Base-by-base conservation (phyloP, 345 rosid genomes). In the Citrus trifoliata region DNA sequence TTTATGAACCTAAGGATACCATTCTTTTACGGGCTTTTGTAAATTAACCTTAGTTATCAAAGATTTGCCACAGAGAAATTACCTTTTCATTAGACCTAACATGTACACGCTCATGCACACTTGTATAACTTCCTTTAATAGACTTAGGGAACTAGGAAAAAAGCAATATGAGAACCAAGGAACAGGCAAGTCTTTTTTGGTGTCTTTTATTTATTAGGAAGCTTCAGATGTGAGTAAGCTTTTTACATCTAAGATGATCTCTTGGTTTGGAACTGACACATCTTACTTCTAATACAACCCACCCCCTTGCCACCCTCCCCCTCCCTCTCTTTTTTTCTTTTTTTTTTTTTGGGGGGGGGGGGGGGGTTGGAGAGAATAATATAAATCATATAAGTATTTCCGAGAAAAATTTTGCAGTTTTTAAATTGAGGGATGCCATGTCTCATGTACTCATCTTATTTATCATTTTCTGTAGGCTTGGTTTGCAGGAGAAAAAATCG, bases 401-500 rank as follows among this genome's bases (percentile, higher is more conserved):
- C 53, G 18, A 46, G 51, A 46, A 66, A 67, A 37, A 16, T 18
- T 19, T 71, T 14, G 3, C 24, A n/a, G 24, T 71, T 64, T 42
- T 21, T 64, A 18, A 68, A 66, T 78, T 56, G 46, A 67, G 73
- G 65, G 38, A 32, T 68, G 56, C 19, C 46, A 24, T 62, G 42
- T 51, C 59, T 30, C 42, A 38, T 48, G 25, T 9, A 35, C 81
- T 81, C 62, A 72, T 73, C 62, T 46, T 70, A 61, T 79, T 74
- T 38, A 28, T 70, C 77, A 6, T 60, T 74, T 82, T 71, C 80
- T 83, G 69, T 82, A 96, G 99, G 97, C 86, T 82, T 90, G 93
- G 98, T 85, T 96, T 83, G 90, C 88, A 22, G 98, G 97, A 81
- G 83, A 90, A 83, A 93, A 87, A 85, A 83, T 92, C 82, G 95